phyloP scores from a whole-genome alignment of 1,284 basidiomycete genomes.

The Austroboletus niveus region DNA sequence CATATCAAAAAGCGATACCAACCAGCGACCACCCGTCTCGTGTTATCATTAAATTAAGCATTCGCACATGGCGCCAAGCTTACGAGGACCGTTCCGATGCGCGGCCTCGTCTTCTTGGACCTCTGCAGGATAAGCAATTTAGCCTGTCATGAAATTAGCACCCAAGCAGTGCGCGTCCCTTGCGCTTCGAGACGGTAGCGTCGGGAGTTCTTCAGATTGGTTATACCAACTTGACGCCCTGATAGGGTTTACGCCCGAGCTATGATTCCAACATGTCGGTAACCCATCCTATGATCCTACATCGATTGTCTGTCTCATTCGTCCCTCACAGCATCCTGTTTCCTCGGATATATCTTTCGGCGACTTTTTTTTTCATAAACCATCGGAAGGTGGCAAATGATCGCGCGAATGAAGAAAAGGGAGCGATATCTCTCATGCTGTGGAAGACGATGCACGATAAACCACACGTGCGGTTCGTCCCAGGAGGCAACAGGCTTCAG shows the following conservation, averaged over 20 bases:
- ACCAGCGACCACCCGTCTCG: too few species aligned
- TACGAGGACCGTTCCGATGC: constrained; percentile 5
- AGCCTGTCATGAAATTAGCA: constrained; percentile 1
- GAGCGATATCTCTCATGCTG: neutral
- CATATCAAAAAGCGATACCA: neutral
- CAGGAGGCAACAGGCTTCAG: neutral
- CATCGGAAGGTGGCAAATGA: too few species aligned
- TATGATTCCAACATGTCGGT: neutral
- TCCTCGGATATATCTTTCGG: constrained; percentile 8
- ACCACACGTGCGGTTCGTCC: neutral
- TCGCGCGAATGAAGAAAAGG: neutral
- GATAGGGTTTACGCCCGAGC: constrained; percentile 16
- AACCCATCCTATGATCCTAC: neutral
- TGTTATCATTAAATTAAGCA: neutral
- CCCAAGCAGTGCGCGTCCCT: neutral
- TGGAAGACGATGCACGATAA: constrained; percentile 4
- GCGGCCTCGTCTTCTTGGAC: neutral
- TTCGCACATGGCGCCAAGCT: constrained; percentile 1
- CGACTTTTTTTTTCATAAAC: too few species aligned
- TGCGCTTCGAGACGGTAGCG: neutral
- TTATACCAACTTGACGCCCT: neutral
- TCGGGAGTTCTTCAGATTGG: constrained; percentile 2
- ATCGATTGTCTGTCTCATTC: neutral
- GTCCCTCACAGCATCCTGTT: neutral
- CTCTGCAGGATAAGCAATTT: constrained; percentile 2